Evolutionary conservation across 495 filamentous ascomycete species (phyloP).

Genomic region (Pseudoneurospora amorphoporcata): DNA sequence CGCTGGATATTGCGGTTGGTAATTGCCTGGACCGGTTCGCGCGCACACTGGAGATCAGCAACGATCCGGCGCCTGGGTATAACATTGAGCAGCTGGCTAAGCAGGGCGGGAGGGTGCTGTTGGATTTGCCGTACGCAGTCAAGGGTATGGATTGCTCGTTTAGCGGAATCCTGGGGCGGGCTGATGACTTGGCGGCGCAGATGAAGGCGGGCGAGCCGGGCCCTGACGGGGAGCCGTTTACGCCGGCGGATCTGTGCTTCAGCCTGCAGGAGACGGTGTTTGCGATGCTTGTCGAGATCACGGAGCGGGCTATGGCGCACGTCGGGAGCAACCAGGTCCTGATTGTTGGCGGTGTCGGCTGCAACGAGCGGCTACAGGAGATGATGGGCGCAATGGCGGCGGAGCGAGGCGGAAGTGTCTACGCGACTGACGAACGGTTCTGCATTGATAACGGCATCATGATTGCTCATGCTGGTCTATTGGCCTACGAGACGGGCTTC

Average conservation of each 20-base stretch:
- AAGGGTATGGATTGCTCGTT: conserved; percentile 99
- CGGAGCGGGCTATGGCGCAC: conserved; percentile 96
- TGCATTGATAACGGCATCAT: conserved; percentile 99
- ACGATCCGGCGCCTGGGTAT: conserved; percentile 93
- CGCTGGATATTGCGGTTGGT: conserved; percentile 92
- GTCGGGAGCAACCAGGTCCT: conserved; percentile 84
- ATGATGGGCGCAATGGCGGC: conserved; percentile 98
- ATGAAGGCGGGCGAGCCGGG: conserved; percentile 40
- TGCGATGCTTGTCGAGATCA: conserved; percentile 97
- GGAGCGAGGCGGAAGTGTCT: conserved; percentile 81
- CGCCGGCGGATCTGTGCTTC: conserved; percentile 85
- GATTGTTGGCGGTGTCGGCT: conserved; percentile 97
- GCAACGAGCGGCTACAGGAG: conserved; percentile 87
- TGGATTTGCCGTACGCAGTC: conserved; percentile 90
- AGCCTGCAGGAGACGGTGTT: conserved; percentile 90
- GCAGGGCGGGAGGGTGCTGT: conserved; percentile 47
- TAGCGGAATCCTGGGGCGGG: conserved; percentile 73
- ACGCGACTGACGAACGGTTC: conserved; percentile 91
- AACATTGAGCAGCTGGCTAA: conserved; percentile 98
- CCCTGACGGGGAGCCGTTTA: conserved; percentile 42
- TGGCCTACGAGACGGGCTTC: conserved; percentile 74
- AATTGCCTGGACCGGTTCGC: conserved; percentile 97
- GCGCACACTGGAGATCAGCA: conserved; percentile 76
- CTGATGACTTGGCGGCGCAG: conserved; percentile 64
- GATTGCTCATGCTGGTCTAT: conserved; percentile 92